Evolutionary conservation across 164 flowering plant species (phyloP).

Genomic region (Platanus orientalis): DNA sequence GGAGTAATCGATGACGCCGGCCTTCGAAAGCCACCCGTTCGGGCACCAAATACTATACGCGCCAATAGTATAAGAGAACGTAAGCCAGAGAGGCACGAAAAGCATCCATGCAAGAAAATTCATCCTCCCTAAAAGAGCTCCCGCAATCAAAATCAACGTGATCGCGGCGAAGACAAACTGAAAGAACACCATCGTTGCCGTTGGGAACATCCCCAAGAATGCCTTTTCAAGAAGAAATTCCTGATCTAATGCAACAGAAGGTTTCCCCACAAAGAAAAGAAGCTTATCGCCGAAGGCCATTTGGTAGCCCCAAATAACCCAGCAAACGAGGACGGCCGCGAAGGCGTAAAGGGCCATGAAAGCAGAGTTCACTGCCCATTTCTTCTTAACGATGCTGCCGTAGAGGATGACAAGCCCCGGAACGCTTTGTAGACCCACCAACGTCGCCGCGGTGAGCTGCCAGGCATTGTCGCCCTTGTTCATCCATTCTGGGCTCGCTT

Average conservation of each 20-base stretch:
- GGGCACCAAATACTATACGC: conserved; percentile 35
- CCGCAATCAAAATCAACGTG: no score
- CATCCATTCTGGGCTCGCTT: conserved; percentile 39
- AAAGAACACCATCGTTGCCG: conserved; percentile 38
- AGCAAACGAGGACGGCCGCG: conserved; percentile 12
- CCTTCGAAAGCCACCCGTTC: conserved; percentile 17
- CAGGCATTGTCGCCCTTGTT: conserved; percentile 46
- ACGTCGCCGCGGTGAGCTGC: conserved; percentile 43
- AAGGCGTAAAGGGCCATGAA: conserved; percentile 25
- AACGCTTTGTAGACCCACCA: no score
- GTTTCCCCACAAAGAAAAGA: no score
- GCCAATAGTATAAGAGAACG: no score
- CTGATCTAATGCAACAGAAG: conserved; percentile 16
- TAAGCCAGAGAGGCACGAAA: conserved; percentile 35
- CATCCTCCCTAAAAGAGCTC: conserved; percentile 33
- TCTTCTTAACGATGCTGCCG: no score
- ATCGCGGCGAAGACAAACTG: conserved; percentile 47
- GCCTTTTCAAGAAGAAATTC: conserved; percentile 12
- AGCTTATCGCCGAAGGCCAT: conserved; percentile 12
- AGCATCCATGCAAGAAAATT: conserved; percentile 37
- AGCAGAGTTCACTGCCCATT: conserved; percentile 41
- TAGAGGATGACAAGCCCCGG: no score
- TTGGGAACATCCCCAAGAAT: conserved; percentile 25
- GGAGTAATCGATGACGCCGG: conserved; percentile 28
- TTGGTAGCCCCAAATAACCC: conserved; percentile 7